These are phyloP conservation scores for Pseudogymnoascus verrucosus DNA, from an alignment of 2,329 filamentous ascomycete genomes.

Conservation along the genomic window DNA sequence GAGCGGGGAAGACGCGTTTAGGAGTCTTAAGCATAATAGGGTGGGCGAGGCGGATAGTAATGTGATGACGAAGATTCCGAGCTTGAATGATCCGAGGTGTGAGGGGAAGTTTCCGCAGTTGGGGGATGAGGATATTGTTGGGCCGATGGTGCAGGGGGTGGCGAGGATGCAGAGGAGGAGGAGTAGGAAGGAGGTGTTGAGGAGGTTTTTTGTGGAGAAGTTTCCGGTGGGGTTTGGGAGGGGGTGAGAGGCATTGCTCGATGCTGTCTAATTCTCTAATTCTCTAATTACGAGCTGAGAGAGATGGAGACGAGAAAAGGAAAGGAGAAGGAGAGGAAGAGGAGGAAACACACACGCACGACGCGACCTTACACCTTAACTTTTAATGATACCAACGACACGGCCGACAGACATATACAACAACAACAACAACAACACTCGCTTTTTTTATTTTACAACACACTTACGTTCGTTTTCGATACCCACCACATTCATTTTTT, in stretches of 20 bases:
- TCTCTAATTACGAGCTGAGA: background rate
- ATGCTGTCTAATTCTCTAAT: background rate
- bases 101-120: slow-evolving; percentile 81
- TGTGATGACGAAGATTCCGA: slow-evolving; percentile 57
- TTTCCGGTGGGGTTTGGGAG: slow-evolving; percentile 25
- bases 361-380: background rate
- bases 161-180: slow-evolving; percentile 24
- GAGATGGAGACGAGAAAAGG: background rate
- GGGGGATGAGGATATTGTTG: slow-evolving; percentile 87
- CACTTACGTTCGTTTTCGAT: background rate
- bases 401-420: background rate
- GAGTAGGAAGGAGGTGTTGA: slow-evolving; percentile 26
- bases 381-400: background rate
- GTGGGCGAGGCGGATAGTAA: slow-evolving; percentile 41
- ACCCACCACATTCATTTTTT: background rate
- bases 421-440: background rate
- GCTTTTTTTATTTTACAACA: too few species aligned
- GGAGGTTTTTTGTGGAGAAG: slow-evolving; percentile 28
- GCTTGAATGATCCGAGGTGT: slow-evolving; percentile 55
- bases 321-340: too few species aligned
- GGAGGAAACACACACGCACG: background rate
- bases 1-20: slow-evolving; percentile 34
- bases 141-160: slow-evolving; percentile 58
- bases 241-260: too few species aligned
- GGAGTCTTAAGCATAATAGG: slow-evolving; percentile 33